Percentiles rank a stretch among this genome's conserved stretches.
Conservation (phyloP, 2,329 filamentous ascomycete genomes). For the Pseudogymnoascus sp. region DNA sequence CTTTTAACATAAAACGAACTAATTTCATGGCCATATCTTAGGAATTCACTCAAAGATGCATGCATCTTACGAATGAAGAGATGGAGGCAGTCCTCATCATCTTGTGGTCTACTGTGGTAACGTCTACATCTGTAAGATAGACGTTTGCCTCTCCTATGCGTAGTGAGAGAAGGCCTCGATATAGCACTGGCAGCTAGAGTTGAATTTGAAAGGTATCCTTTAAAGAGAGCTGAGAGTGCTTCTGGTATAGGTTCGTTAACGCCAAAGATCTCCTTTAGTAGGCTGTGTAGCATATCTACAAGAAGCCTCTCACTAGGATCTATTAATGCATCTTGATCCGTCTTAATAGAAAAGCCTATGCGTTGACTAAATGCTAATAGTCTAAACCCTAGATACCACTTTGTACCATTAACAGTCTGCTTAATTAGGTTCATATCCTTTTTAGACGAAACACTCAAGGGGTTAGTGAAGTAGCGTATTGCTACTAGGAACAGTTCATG, state of each 20-base stretch:
- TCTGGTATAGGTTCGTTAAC: not conserved
- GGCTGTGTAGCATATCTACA: not conserved
- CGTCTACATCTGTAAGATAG: constrained; percentile 10
- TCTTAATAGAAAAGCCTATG: not conserved
- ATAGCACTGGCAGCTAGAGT: not conserved
- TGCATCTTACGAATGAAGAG: constrained; percentile 16
- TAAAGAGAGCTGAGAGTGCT: not conserved
- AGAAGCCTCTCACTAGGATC: not conserved
- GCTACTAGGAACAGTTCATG: not conserved
- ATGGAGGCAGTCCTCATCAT: constrained; percentile 11
- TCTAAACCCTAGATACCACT: not conserved
- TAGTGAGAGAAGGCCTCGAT: constrained; percentile 10
- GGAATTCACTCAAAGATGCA: constrained; percentile 9
- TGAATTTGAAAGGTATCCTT: not conserved
- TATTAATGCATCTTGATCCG: not conserved
- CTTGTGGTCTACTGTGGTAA: not conserved
- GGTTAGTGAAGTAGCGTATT: not conserved
- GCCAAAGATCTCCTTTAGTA: not conserved
- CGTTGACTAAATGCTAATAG: not conserved
- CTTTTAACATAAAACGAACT: constrained; percentile 17
- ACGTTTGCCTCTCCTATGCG: constrained; percentile 8
- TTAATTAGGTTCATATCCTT: not conserved
- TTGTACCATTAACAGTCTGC: not conserved
- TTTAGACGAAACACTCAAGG: not conserved
- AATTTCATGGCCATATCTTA: constrained; percentile 12